Conservation (phyloP, 345 rosid species). For the Carallia brachiata region DNA sequence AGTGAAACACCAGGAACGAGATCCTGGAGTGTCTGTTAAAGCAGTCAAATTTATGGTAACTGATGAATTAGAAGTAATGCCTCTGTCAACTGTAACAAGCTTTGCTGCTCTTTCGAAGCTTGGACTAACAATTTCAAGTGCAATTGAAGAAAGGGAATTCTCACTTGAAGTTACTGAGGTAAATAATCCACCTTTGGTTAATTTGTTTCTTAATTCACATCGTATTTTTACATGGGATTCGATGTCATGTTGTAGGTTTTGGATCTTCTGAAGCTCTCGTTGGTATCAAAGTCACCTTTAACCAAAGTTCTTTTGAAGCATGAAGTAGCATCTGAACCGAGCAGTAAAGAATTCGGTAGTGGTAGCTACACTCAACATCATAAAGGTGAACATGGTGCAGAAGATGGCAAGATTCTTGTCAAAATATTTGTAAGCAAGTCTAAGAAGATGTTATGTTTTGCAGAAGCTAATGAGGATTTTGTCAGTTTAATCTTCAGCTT, state of each 20-base stretch:
- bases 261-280: constrained; percentile 15
- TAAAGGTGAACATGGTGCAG: neutral
- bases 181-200: neutral
- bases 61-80: constrained; percentile 18
- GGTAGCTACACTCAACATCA: neutral
- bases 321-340: neutral
- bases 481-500: no score
- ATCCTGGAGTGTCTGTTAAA: constrained; percentile 18
- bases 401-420: constrained; percentile 3
- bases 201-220: no score
- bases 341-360: neutral
- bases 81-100: constrained; percentile 7
- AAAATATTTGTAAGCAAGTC: neutral
- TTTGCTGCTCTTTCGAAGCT: constrained; percentile 10
- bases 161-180: constrained; percentile 14
- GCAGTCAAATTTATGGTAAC: constrained; percentile 1
- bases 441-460: no score
- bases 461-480: no score
- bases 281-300: constrained; percentile 17
- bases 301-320: constrained; percentile 15
- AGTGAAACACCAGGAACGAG: neutral
- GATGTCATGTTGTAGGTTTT: constrained; percentile 22
- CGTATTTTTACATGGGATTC: no score
- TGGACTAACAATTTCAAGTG: neutral
- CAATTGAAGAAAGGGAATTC: constrained; percentile 11